Evolutionary conservation across 2,329 filamentous ascomycete genomes (phyloP), one percentile per base, ranked within the genome.

Genomic region (Alternaria arbusti): DNA sequence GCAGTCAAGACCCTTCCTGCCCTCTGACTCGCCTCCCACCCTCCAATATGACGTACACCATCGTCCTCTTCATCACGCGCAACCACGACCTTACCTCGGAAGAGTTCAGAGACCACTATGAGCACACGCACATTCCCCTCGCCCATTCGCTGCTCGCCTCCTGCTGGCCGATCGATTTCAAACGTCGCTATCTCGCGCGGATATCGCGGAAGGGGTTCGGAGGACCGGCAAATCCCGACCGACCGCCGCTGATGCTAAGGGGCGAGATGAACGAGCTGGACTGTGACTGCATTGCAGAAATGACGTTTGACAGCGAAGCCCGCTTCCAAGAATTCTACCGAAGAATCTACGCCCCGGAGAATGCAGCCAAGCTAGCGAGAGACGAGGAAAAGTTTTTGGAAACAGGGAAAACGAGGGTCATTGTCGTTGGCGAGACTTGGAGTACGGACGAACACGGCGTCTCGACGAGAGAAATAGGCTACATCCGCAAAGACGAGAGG

Each of bases 401-500:
- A n/a, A 36, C 54, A 6, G 65, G 60, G 2, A 72, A 67, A 49
- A 67, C 72, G 10, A 70, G 56, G 50, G 47, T 68, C 26, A 69
- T 77, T 10, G 74, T 76, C 2, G 61, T 76, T n/a, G 74, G 72
- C 43, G 74, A 77, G 47, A 72, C 73, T 10, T 66, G 61, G 44
- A 62, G 54, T 26, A 70, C 67, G 11, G 65, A 68, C 26, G 64
- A 64, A 30, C 51, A 63, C 17, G 68, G 66, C 32, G 46, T 60
- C 13, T 61, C 65, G 22, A 61, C 61, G 7, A 59, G 54, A 4
- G 55, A 61, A 13, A 66, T 63, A 20, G 59, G 59, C 25, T 51
- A 26, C 17, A 47, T 58, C 4, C 49, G 49, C 15, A 56, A 51
- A 46, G 59, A 50, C 28, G 65, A 69, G 25, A 50, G 52, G 13